Conservation (phyloP, 2,329 filamentous ascomycete genomes). For the Leptographium lundbergii region DNA sequence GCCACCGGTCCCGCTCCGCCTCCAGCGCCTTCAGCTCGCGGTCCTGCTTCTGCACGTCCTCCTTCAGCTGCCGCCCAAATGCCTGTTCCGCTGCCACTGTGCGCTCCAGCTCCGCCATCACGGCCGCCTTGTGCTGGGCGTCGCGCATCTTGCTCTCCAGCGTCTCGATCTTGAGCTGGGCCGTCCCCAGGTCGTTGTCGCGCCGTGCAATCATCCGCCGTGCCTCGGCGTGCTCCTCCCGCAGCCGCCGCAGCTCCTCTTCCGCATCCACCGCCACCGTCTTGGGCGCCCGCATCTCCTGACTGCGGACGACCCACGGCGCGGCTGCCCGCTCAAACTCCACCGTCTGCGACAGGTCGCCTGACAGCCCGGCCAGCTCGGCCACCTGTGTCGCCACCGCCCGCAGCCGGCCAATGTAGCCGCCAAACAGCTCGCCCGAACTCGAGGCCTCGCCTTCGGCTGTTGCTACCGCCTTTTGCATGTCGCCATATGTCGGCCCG, state of each 20-base stretch:
- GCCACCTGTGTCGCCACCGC: conserved; percentile 49
- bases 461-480: conserved; percentile 48
- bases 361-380: conserved; percentile 58
- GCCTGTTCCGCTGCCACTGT: conserved; percentile 41
- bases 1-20: conserved; percentile 56
- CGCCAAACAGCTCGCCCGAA: conserved; percentile 50
- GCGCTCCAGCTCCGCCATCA: conserved; percentile 52
- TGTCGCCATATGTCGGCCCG: conserved; percentile 52
- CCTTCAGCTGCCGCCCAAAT: conserved; percentile 39
- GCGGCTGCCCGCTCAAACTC: conserved; percentile 66
- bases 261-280: conserved; percentile 70
- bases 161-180: conserved; percentile 85
- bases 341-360: conserved; percentile 57
- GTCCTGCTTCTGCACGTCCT: conserved; percentile 55
- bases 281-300: conserved; percentile 73
- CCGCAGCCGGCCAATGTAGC: conserved; percentile 55
- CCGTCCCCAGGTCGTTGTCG: conserved; percentile 75
- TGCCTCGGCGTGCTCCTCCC: conserved; percentile 67
- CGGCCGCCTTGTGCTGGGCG: conserved; percentile 62
- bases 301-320: conserved; percentile 74
- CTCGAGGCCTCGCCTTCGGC: conserved; percentile 40
- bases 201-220: conserved; percentile 58
- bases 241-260: conserved; percentile 69
- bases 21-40: conserved; percentile 53
- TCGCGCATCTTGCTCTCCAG: conserved; percentile 80